Evolutionary conservation across 1,284 basidiomycete genomes (phyloP), one percentile per base, ranked within the genome.

Genomic region (Xanthoconium separans): DNA sequence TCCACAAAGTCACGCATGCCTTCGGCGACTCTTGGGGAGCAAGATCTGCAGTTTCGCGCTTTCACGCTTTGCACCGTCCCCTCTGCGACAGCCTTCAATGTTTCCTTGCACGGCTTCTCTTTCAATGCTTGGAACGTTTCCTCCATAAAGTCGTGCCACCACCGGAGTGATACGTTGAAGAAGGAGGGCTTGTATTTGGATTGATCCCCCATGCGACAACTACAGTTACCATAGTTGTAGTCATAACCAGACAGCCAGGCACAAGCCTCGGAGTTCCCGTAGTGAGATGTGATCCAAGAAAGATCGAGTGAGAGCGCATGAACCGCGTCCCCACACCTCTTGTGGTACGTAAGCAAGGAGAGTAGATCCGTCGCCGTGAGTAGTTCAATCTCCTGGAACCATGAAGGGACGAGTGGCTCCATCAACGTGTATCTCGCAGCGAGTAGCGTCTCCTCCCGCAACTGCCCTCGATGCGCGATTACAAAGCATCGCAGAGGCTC

Each of bases 61-160:
- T 30, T 50, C 1, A 51, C 36, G 16, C 8, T 2, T 8, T 39
- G 16, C 4, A 50, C 36, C 2, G 46, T 39, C 16, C 50, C 31
- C 5, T n/a, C 47, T 10, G 36, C 36, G 24, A 4, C 2, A 24
- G 11, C 18, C 13, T 51, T 3, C 6, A 51, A 27, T 2, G 44
- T 49, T 29, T 11, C 33, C 6, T 49, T 46, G 33, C 51, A 65
- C 11, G 63, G 61, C 20, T 39, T 46, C 33, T 46, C 45, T n/a
- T 33, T 22, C 20, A 40, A 6, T 22, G 10, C 20, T 13, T 6
- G 20, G 20, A 40, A 40, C 18, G 10, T 13, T 13, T 22, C 39
- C 39, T 40, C 12, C 39, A 40, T 40, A 13, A 40, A 40, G 6
- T 40, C 20, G 3, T 40, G 47, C 61, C 62, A 62, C 63, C 61